A percentile compares a stretch with the other conserved stretches of the same genome.
Conservation (phyloP, 2,329 filamentous ascomycete genomes). For the Aspergillus pseudonomiae region DNA sequence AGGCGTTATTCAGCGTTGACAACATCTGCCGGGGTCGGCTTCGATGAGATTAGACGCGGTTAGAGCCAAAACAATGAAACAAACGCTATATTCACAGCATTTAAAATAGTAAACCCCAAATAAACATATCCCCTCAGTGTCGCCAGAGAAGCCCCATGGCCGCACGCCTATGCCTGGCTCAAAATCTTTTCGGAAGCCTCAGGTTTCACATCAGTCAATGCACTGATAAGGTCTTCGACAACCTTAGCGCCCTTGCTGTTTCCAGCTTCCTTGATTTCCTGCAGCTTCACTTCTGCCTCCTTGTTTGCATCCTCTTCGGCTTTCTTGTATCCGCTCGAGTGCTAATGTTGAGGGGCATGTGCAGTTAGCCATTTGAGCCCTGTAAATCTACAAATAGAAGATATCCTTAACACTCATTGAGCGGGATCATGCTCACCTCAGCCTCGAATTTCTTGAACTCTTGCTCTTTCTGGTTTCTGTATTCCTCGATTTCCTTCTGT, state of each 20-base stretch:
- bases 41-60: slow-evolving; percentile 4
- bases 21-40: background rate
- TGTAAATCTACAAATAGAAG: too few relatives aligned
- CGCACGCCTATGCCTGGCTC: slow-evolving; percentile 34
- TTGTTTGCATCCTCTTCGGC: slow-evolving; percentile 78
- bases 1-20: background rate
- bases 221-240: slow-evolving; percentile 77
- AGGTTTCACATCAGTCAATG: slow-evolving; percentile 83
- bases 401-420: background rate
- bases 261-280: slow-evolving; percentile 79
- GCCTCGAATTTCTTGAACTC: slow-evolving; percentile 96
- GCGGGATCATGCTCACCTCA: slow-evolving; percentile 54
- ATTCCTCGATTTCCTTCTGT: slow-evolving; percentile 96
- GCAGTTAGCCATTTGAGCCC: background rate
- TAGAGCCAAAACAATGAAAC: slow-evolving; percentile 12
- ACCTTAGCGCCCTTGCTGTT: slow-evolving; percentile 79
- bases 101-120: slow-evolving; percentile 18
- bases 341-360: slow-evolving; percentile 55
- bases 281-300: slow-evolving; percentile 79
- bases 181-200: slow-evolving; percentile 59
- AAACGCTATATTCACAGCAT: slow-evolving; percentile 20
- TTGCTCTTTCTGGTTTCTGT: slow-evolving; percentile 84
- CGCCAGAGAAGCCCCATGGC: slow-evolving; percentile 12
- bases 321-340: slow-evolving; percentile 86
- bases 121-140: slow-evolving; percentile 9